Percentiles rank a stretch among this genome's conserved stretches.
Conservation (phyloP, 2,329 filamentous ascomycete genomes). For the Camptophora hylomeconis region DNA sequence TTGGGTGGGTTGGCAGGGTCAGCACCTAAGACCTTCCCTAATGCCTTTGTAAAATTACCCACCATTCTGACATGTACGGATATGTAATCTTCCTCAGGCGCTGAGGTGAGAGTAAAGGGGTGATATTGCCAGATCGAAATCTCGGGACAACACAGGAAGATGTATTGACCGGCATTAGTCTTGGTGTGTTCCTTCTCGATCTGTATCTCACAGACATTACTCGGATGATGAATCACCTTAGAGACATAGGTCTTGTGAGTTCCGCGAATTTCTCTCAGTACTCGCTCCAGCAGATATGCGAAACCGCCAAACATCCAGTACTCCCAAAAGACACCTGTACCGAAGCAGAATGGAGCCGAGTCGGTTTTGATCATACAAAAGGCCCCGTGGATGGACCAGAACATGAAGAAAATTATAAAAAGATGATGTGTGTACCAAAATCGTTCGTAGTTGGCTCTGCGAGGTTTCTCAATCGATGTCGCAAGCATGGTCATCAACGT, state of each 20-base stretch:
- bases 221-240: constrained; percentile 80
- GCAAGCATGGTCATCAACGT: constrained; percentile 65
- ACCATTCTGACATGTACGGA: constrained; percentile 72
- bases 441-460: constrained; percentile 71
- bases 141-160: constrained; percentile 77
- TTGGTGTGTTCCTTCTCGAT: constrained; percentile 83
- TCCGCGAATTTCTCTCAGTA: constrained; percentile 66
- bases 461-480: constrained; percentile 64
- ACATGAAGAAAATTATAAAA: constrained; percentile 77
- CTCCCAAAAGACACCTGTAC: constrained; percentile 74
- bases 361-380: constrained; percentile 88
- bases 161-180: constrained; percentile 66
- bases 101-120: constrained; percentile 74
- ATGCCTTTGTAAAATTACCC: constrained; percentile 64
- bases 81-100: constrained; percentile 81
- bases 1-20: constrained; percentile 9
- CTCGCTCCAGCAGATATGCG: constrained; percentile 64
- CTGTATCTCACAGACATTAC: constrained; percentile 80
- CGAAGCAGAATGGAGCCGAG: constrained; percentile 62
- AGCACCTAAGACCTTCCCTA: constrained; percentile 54
- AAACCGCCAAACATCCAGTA: constrained; percentile 81
- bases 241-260: constrained; percentile 75
- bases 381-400: constrained; percentile 80
- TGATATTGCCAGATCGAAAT: constrained; percentile 83
- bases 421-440: constrained; percentile 89